These are phyloP conservation scores for Lasiosphaeris hirsuta DNA, from an alignment of 495 filamentous ascomycete genomes.

Conservation along the genomic window DNA sequence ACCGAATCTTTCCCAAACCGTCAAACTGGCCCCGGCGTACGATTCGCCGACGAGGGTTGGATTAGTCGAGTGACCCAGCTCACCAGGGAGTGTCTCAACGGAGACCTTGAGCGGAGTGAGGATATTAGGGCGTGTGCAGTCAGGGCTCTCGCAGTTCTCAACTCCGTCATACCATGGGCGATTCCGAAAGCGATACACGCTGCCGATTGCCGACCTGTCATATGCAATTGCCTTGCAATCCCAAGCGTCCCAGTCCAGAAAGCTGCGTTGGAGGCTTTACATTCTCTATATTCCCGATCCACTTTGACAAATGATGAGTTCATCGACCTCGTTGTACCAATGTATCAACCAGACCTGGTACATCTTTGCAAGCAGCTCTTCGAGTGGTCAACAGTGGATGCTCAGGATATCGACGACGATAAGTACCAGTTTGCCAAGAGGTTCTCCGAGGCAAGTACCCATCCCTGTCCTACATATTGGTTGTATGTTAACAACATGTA, in stretches of 20 bases:
- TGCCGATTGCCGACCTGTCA: constrained; percentile 63
- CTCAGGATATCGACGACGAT: constrained; percentile 78
- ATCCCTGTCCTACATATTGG: neutral
- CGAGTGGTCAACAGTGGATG: constrained; percentile 77
- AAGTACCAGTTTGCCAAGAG: constrained; percentile 91
- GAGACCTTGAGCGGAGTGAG: constrained; percentile 57
- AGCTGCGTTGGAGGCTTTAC: constrained; percentile 71
- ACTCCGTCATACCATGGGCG: constrained; percentile 76
- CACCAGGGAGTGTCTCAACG: constrained; percentile 67
- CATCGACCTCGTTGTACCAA: constrained; percentile 68
- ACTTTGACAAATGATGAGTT: constrained; percentile 78
- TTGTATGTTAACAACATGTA: constrained; percentile 33
- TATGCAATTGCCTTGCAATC: constrained; percentile 71
- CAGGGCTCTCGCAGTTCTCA: constrained; percentile 70
- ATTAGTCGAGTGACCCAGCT: constrained; percentile 71
- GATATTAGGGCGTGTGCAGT: constrained; percentile 65
- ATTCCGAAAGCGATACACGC: constrained; percentile 74
- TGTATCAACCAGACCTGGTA: constrained; percentile 69
- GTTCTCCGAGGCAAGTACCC: constrained; percentile 71
- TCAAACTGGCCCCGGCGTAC: constrained; percentile 54
- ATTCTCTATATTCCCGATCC: constrained; percentile 72
- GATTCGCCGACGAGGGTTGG: constrained; percentile 84
- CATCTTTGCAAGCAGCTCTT: constrained; percentile 71
- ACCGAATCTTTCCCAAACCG: constrained; percentile 68
- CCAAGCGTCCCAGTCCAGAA: constrained; percentile 67